Base-by-base conservation (phyloP, 2,329 filamentous ascomycete genomes). In the Paracoccidioides brasiliensis region DNA sequence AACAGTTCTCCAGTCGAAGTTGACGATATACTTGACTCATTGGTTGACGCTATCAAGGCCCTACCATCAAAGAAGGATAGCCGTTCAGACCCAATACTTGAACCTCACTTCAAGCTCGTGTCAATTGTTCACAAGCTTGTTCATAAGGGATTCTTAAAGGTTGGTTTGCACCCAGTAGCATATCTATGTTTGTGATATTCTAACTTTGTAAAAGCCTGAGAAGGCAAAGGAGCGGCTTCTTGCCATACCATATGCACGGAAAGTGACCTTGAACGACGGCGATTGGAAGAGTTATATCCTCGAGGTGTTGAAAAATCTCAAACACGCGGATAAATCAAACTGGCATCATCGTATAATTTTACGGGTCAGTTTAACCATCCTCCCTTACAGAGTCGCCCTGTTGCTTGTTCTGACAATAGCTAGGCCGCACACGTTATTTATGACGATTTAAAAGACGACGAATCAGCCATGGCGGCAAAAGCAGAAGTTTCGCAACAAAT, bases 291-390 rank as follows among this genome's bases (percentile, higher is more conserved):
- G 73, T 1, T 87, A 88, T 62, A 80, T 85, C 45, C 69, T 84
- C 12, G 81, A 70, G 6, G 68, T 83, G 0, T 68, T 84, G 51
- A 80, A 79, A 62, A 75, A 74, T 37, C 69, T 85, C 54, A 78
- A 80, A 55, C 72, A 72, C 40, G 89, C 89, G 58, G 90, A 96
- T 70, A 94, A 95, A 74, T 86, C 88, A 0, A 91, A 93, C 64
- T 96, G 90, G 90, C 90, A 96, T 66, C 90, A 96, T 68, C 85
- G 90, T 22, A 90, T 96, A 72, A 88, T 89, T 54, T 84, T 85
- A 65, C 83, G 90, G 30, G 84, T 88, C 64, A 77, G 64, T 57
- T 32, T 44, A 22, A 22, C 38, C n/a, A 15, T 40, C n/a, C 76
- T 53, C 41, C 52, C 28, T 73, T 77, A 12, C 5, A 14, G 28